Percentiles rank a stretch among this genome's conserved stretches.
Evolutionary conservation across 176 grass and related monocot genomes (phyloP).

Genomic region (Oryza punctata): DNA sequence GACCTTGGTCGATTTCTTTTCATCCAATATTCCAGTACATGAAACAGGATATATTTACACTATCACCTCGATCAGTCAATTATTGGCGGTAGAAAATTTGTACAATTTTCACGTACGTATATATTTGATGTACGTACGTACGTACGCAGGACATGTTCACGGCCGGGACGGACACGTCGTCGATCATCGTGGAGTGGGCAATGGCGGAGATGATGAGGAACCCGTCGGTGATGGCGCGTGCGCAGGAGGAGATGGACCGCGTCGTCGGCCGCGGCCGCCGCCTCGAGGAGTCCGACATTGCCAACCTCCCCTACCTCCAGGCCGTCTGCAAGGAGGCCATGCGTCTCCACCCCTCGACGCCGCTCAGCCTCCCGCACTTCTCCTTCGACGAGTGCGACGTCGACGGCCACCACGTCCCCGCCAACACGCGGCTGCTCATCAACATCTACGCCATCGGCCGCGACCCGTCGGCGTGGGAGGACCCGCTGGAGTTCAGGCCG

Average conservation of each 20-base stretch:
- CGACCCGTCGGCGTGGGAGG: constrained; percentile 54
- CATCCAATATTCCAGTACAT: too few species aligned
- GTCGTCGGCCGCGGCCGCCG: constrained; percentile 55
- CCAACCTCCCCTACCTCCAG: constrained; percentile 66
- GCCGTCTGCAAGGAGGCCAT: constrained; percentile 80
- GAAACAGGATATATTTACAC: too few species aligned
- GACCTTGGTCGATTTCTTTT: too few species aligned
- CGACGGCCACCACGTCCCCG: constrained; percentile 54
- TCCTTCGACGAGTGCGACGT: constrained; percentile 69
- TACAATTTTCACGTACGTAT: too few species aligned
- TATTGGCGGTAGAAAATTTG: too few species aligned
- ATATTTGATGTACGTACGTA: too few species aligned
- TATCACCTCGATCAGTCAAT: too few species aligned
- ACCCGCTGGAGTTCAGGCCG: constrained; percentile 66
- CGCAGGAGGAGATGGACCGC: constrained; percentile 67
- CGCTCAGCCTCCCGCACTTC: constrained; percentile 80
- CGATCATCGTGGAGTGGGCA: constrained; percentile 89
- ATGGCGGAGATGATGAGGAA: constrained; percentile 70
- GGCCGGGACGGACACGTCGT: constrained; percentile 85
- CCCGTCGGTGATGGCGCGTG: constrained; percentile 44
- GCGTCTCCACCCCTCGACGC: constrained; percentile 73
- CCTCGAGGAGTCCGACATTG: constrained; percentile 66
- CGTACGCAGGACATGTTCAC: constrained; percentile 79
- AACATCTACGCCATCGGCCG: constrained; percentile 91
- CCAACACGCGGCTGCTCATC: constrained; percentile 62